Conservation (phyloP, 345 rosid genomes). For the Boechera divaricarpa region DNA sequence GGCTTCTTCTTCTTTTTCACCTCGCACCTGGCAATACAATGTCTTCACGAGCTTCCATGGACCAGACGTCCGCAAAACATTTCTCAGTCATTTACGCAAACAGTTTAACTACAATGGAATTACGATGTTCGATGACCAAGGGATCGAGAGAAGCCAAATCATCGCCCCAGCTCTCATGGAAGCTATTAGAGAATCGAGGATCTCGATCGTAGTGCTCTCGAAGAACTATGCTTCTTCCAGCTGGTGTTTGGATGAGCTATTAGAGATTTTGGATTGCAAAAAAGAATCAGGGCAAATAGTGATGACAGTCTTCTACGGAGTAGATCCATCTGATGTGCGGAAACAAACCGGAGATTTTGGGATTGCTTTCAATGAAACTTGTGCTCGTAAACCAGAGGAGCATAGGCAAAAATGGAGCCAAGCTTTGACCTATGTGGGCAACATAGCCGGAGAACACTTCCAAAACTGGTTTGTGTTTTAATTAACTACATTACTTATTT, state of each 20-base stretch:
- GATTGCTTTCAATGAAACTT: not conserved
- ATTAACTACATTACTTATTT: no score
- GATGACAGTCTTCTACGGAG: not conserved
- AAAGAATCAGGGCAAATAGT: not conserved
- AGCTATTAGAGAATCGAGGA: not conserved
- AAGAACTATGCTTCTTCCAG: constrained; percentile 9
- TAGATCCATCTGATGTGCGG: not conserved
- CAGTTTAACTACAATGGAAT: not conserved
- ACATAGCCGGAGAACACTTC: no score
- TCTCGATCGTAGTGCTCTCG: no score
- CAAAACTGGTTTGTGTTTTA: no score
- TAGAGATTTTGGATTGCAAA: constrained; percentile 7
- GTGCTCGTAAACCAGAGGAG: not conserved
- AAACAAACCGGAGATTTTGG: not conserved
- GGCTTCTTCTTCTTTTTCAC: no score
- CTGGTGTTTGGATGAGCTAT: constrained; percentile 1
- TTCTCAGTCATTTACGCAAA: constrained; percentile 11
- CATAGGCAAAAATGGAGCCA: no score
- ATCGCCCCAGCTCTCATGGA: not conserved
- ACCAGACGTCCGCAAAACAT: not conserved
- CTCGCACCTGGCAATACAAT: no score
- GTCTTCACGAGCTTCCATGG: not conserved
- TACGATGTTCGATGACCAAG: not conserved
- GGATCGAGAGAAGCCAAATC: not conserved
- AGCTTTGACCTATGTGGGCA: no score